phyloP scores from a whole-genome alignment of 805 yeast species.

The Ogataea henricii region DNA sequence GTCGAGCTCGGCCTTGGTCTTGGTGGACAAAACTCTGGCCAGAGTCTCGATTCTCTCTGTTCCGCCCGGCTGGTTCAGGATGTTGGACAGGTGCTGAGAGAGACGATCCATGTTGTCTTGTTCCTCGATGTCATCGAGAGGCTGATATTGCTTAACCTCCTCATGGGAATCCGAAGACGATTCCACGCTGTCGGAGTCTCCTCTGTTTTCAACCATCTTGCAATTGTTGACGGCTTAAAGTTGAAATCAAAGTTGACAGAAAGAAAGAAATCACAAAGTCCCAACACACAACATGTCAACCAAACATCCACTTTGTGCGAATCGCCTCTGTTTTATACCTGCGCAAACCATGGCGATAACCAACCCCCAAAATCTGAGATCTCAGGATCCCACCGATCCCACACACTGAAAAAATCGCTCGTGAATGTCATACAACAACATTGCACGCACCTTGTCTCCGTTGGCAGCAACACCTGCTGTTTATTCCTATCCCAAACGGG shows the following conservation, averaged over 20 bases:
- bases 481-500: slow-evolving; percentile 4
- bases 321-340: not conserved
- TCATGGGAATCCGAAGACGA: slow-evolving; percentile 23
- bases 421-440: not conserved
- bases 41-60: slow-evolving; percentile 45
- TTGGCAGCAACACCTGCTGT: not conserved
- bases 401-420: slow-evolving; percentile 10
- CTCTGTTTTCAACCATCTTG: slow-evolving; percentile 11
- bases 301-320: not conserved
- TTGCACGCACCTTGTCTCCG: not conserved
- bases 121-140: slow-evolving; percentile 27
- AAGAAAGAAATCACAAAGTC: not conserved
- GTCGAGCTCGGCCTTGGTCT: slow-evolving; percentile 47
- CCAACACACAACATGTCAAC: not conserved
- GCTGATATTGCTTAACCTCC: slow-evolving; percentile 29
- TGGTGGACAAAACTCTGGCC: slow-evolving; percentile 51
- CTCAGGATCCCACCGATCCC: slow-evolving; percentile 1
- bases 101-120: slow-evolving; percentile 28
- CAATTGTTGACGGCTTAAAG: not conserved
- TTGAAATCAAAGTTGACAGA: slow-evolving; percentile 5
- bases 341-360: not conserved
- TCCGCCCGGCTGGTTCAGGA: slow-evolving; percentile 30
- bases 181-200: slow-evolving; percentile 27
- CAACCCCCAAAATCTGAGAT: slow-evolving; percentile 1
- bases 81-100: slow-evolving; percentile 31